A percentile compares a stretch with the other conserved stretches of the same genome.
These are phyloP conservation scores for Knoxia roxburghii DNA, from an alignment of 257 asterid species.

Conservation along the genomic window DNA sequence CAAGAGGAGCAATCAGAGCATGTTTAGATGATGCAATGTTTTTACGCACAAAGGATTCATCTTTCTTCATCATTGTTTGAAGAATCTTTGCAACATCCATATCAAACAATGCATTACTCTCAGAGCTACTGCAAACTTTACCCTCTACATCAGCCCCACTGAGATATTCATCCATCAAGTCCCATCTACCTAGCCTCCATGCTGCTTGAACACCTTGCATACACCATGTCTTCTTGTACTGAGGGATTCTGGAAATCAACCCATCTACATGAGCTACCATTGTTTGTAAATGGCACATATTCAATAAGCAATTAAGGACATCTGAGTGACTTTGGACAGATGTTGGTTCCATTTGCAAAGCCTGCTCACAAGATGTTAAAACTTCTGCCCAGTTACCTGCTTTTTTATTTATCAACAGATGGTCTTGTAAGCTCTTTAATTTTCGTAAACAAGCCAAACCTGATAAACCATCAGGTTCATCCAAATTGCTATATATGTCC, in stretches of 20 bases:
- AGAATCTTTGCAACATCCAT: constrained; percentile 93
- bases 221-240: constrained; percentile 87
- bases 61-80: constrained; percentile 85
- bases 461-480: constrained; percentile 92
- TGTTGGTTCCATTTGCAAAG: constrained; percentile 84
- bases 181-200: constrained; percentile 99
- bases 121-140: constrained; percentile 78
- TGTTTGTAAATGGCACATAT: constrained; percentile 93
- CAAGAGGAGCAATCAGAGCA: constrained; percentile 96
- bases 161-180: constrained; percentile 90
- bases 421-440: constrained; percentile 75
- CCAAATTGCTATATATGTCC: constrained; percentile 88
- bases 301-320: constrained; percentile 86
- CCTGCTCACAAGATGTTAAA: constrained; percentile 92
- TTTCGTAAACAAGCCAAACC: constrained; percentile 92
- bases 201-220: constrained; percentile 99
- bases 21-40: constrained; percentile 79
- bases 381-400: constrained; percentile 99
- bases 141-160: constrained; percentile 85
- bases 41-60: constrained; percentile 66
- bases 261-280: constrained; percentile 97
- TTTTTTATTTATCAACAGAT: constrained; percentile 78
- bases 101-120: constrained; percentile 90
- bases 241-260: constrained; percentile 67
- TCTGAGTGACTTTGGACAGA: constrained; percentile 91